These are phyloP conservation scores for Aspergillus felis DNA, from an alignment of 2,329 filamentous ascomycete species.

Conservation along the genomic window DNA sequence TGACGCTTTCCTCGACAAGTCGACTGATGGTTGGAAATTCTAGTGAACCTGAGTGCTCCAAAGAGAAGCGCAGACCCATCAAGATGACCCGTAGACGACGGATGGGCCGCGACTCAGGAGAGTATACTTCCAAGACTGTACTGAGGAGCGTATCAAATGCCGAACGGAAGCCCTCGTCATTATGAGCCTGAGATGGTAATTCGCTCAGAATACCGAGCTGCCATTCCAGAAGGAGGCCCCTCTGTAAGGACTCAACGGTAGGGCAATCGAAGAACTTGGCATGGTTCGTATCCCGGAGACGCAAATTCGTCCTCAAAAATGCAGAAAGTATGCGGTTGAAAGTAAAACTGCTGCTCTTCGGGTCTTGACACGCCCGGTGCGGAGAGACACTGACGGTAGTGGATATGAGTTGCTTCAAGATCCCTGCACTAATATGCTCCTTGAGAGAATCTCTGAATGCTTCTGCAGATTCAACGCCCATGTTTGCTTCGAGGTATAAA, in stretches of 20 bases:
- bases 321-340: conserved; percentile 36
- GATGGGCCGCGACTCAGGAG: conserved; percentile 28
- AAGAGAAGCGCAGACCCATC: conserved; percentile 30
- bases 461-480: conserved; percentile 31
- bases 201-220: conserved; percentile 36
- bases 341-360: conserved; percentile 33
- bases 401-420: conserved; percentile 28
- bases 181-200: conserved; percentile 21
- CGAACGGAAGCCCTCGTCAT: conserved; percentile 25
- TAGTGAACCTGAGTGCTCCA: conserved; percentile 30
- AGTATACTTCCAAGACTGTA: conserved; percentile 33
- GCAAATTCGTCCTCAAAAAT: conserved; percentile 34
- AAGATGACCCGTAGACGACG: conserved; percentile 36
- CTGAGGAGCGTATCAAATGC: conserved; percentile 26
- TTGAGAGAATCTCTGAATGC: conserved; percentile 39
- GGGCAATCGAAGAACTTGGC: conserved; percentile 30
- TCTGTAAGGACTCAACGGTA: conserved; percentile 19
- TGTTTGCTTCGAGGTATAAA: conserved; percentile 37
- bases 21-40: conserved; percentile 23
- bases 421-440: conserved; percentile 37
- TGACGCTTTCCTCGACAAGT: conserved; percentile 24
- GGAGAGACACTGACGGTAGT: conserved; percentile 24
- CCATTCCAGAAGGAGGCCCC: conserved; percentile 35
- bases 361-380: conserved; percentile 27
- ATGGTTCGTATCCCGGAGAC: conserved; percentile 24